These are phyloP conservation scores for Arabis hirsuta DNA, from an alignment of 345 rosid genomes.

Conservation along the genomic window DNA sequence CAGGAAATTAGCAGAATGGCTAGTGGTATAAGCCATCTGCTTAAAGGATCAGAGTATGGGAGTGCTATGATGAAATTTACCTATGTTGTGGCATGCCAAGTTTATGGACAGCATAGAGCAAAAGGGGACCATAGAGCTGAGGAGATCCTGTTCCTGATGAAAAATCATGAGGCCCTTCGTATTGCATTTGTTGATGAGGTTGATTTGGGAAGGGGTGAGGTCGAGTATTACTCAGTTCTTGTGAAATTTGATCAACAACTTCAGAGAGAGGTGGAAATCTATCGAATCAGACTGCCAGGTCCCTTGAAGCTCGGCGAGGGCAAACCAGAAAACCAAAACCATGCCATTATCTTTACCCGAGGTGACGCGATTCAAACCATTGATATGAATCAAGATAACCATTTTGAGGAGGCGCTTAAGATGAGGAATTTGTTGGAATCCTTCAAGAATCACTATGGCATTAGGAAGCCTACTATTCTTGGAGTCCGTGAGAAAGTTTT, in stretches of 20 bases:
- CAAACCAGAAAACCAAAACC: constrained; percentile 98
- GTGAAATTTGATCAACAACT: constrained; percentile 85
- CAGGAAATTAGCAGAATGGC: constrained; percentile 65
- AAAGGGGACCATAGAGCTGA: constrained; percentile 90
- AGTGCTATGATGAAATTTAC: constrained; percentile 94
- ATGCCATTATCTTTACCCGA: constrained; percentile 91
- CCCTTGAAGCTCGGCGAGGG: constrained; percentile 98
- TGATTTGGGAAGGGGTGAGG: constrained; percentile 60
- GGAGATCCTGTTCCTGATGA: constrained; percentile 82
- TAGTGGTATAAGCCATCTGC: constrained; percentile 63
- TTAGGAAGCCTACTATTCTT: constrained; percentile 79
- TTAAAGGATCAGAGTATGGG: constrained; percentile 86
- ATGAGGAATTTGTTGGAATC: constrained; percentile 96
- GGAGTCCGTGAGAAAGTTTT: constrained; percentile 97
- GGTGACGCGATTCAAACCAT: constrained; percentile 99
- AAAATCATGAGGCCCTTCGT: constrained; percentile 87
- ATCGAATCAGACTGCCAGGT: constrained; percentile 93
- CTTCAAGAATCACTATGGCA: constrained; percentile 66
- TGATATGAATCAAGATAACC: constrained; percentile 98
- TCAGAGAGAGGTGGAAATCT: constrained; percentile 86
- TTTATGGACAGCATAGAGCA: constrained; percentile 90
- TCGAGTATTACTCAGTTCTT: constrained; percentile 87
- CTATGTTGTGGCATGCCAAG: constrained; percentile 95
- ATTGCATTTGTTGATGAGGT: constrained; percentile 97
- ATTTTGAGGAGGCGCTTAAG: constrained; percentile 98